Base-by-base conservation (phyloP, 306 rosid genomes). In the Aeschynomene evenia region DNA sequence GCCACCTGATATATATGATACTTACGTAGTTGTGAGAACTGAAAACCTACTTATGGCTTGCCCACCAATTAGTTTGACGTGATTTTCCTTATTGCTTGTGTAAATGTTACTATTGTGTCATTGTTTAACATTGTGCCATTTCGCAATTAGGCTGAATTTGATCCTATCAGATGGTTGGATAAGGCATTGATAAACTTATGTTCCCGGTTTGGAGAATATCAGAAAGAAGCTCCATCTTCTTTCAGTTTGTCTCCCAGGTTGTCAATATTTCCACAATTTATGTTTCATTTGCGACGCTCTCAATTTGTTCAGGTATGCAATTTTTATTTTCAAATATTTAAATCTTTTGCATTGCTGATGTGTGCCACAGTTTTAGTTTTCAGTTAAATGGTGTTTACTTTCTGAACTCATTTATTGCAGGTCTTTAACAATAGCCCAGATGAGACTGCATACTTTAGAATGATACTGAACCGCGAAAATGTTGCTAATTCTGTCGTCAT, bases 401-500 rank as follows among this genome's bases (percentile, higher is more conserved):
- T 60, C 12, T 67, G 63, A 22, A 36, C 33, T 31, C 33, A 31
- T 68, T 45, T 68, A 68, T 79, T 67, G 4, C 84, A 94, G 99
- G 99, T 94, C 66, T 94, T 94, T 55, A 94, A 94, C 84, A 94
- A 94, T 86, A 94, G 99, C 77, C 99, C 99, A 31, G 99, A 94
- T 45, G 99, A 94, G 81, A 94, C 99, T 37, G 99, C 99, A 37
- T 89, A 85, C 85, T 94, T 88, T 78, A 82, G 99, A 83, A 94
- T 94, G 99, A 91, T 94, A 71, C 80, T 94, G 67, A 81, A 94
- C 84, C 90, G 97, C 15, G 97, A 94, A 84, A 89, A 89, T 75
- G 99, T 94, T 71, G 68, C 96, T 28, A 94, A 94, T 75, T 88
- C 99, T 63, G 97, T 89, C 59, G 97, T 94, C 73, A 94, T 94